Percentiles rank a stretch among this genome's conserved stretches.
Conservation (phyloP, 1,284 basidiomycete genomes). For the Sporisorium exsertum region DNA sequence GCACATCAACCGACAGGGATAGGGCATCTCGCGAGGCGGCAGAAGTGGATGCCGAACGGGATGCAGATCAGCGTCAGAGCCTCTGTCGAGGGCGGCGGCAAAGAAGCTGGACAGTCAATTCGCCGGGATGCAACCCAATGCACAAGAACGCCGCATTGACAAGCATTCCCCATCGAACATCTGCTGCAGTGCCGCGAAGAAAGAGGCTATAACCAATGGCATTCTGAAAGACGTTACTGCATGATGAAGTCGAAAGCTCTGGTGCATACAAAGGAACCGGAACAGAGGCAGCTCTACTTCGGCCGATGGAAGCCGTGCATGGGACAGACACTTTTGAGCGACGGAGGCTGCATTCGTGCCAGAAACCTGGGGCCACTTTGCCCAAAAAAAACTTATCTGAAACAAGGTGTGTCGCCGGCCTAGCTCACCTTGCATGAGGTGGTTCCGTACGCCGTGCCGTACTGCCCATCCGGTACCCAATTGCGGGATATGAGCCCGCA, state of each 20-base stretch:
- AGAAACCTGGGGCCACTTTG: neutral
- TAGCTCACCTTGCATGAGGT: neutral
- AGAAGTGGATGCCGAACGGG: neutral
- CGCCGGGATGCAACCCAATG: neutral
- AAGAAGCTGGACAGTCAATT: neutral
- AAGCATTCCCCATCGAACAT: neutral
- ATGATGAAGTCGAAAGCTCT: neutral
- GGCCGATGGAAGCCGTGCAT: neutral
- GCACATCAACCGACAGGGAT: neutral
- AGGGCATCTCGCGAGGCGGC: neutral
- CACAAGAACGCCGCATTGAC: neutral
- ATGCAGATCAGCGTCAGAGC: constrained; percentile 8
- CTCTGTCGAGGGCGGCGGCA: too few species aligned
- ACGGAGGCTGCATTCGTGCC: constrained; percentile 1
- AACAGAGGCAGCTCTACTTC: constrained; percentile 1
- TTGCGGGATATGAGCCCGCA: too few species aligned
- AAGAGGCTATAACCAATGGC: too few species aligned
- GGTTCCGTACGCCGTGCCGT: neutral
- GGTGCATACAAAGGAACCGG: neutral
- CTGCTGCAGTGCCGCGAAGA: neutral
- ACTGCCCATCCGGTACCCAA: neutral
- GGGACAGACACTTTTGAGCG: neutral
- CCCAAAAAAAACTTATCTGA: neutral
- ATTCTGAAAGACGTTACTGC: neutral
- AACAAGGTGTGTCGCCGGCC: neutral